Evolutionary conservation across 2,329 filamentous ascomycete species (phyloP).

Genomic region (Monosporascus sp.): DNA sequence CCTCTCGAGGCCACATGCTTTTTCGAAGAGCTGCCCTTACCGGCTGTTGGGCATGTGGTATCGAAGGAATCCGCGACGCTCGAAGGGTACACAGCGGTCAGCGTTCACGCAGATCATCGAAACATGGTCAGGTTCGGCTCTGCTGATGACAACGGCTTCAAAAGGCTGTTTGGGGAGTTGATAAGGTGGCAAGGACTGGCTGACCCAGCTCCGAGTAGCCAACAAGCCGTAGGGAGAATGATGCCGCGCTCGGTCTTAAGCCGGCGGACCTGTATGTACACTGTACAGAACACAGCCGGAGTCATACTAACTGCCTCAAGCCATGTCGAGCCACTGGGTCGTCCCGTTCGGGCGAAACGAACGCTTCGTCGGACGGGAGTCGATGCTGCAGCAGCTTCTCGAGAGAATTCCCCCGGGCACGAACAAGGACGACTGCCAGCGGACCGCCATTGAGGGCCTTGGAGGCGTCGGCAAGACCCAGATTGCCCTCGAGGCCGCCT

Average conservation of each 20-base stretch:
- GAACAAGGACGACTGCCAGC: slow-evolving; percentile 15
- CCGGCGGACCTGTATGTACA: too few species aligned
- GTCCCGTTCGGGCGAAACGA: too few species aligned
- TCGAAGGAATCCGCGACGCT: slow-evolving; percentile 25
- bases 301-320: too few species aligned
- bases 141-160: slow-evolving; percentile 23
- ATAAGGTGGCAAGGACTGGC: slow-evolving; percentile 3
- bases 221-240: background rate
- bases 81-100: slow-evolving; percentile 19
- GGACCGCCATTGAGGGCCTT: slow-evolving; percentile 23
- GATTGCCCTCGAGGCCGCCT: slow-evolving; percentile 30
- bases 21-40: slow-evolving; percentile 28
- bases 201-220: background rate
- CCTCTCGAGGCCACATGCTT: slow-evolving; percentile 27
- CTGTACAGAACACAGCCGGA: too few species aligned
- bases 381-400: too few species aligned
- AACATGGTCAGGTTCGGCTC: slow-evolving; percentile 29
- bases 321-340: too few species aligned
- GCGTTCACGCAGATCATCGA: slow-evolving; percentile 26
- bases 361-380: too few species aligned
- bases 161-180: slow-evolving; percentile 18
- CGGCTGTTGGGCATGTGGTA: slow-evolving; percentile 17
- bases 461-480: slow-evolving; percentile 35
- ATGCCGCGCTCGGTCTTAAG: background rate
- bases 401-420: too few species aligned